Evolutionary conservation across 139 green algal species (phyloP).

Genomic region (Zygnema circumcarinatum): DNA sequence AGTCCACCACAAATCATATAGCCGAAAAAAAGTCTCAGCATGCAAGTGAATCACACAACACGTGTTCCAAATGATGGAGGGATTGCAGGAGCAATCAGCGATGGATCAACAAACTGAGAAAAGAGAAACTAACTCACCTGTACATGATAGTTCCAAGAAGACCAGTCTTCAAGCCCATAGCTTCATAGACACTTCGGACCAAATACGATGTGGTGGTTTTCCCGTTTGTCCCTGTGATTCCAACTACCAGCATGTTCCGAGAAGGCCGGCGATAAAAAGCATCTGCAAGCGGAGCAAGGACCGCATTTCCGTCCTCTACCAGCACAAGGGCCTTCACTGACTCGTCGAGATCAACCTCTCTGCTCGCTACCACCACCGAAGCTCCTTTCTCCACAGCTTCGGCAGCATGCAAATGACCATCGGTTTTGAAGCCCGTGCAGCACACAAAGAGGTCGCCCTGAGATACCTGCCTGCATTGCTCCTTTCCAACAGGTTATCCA

Average conservation of each 20-base stretch:
- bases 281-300: constrained; percentile 59
- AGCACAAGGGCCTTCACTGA: constrained; percentile 43
- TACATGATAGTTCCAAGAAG: constrained; percentile 78
- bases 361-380: constrained; percentile 54
- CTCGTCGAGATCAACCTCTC: constrained; percentile 54
- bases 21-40: too few species aligned
- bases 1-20: too few species aligned
- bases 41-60: too few species aligned
- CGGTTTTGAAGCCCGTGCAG: constrained; percentile 27
- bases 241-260: constrained; percentile 68
- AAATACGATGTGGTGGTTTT: constrained; percentile 97
- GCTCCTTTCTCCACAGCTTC: constrained; percentile 57
- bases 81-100: too few species aligned
- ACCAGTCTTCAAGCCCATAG: constrained; percentile 44
- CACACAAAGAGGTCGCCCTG: constrained; percentile 68
- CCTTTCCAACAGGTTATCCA: neutral
- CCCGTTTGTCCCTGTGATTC: constrained; percentile 81
- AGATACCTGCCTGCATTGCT: constrained; percentile 23
- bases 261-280: constrained; percentile 74
- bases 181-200: constrained; percentile 47
- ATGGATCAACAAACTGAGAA: neutral
- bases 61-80: too few species aligned
- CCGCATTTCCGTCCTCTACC: constrained; percentile 58
- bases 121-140: constrained; percentile 3
- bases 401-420: constrained; percentile 63